Evolutionary conservation across 2,329 filamentous ascomycete genomes (phyloP).

Genomic region (Xylariaceae sp.): DNA sequence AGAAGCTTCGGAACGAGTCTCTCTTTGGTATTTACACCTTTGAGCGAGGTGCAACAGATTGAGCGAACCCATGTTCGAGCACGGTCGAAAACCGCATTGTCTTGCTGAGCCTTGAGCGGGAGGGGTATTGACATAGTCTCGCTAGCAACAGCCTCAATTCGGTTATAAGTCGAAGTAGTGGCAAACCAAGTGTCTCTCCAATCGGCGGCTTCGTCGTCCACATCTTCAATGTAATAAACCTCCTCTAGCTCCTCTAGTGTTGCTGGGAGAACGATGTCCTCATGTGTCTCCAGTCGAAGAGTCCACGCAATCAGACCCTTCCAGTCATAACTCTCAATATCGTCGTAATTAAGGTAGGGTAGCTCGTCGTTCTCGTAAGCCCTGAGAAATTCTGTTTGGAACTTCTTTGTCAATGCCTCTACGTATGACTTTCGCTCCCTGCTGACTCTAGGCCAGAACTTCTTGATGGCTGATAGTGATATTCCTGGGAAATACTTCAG

Average conservation of each 20-base stretch:
- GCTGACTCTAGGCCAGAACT: conserved; percentile 52
- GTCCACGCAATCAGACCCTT: conserved; percentile 62
- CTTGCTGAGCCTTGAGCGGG: conserved; percentile 16
- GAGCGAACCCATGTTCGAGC: conserved; percentile 59
- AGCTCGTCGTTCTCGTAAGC: conserved; percentile 63
- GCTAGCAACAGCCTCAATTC: conserved; percentile 52
- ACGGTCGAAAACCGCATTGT: conserved; percentile 37
- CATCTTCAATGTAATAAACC: conserved; percentile 40
- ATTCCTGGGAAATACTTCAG: conserved; percentile 52
- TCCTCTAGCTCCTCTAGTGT: conserved; percentile 43
- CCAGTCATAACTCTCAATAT: conserved; percentile 66
- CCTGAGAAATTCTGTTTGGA: conserved; percentile 60
- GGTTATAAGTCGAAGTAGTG: conserved; percentile 52
- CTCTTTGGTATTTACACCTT: conserved; percentile 29
- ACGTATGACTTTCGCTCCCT: conserved; percentile 52
- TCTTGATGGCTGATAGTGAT: conserved; percentile 48
- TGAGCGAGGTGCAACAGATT: conserved; percentile 49
- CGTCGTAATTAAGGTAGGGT: conserved; percentile 58
- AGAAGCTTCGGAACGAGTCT: conserved; percentile 42
- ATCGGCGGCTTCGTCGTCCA: conserved; percentile 36
- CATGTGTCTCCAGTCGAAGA: conserved; percentile 46
- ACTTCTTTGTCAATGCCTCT: conserved; percentile 55
- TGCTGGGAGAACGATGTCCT: conserved; percentile 46
- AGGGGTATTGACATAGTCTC: conserved; percentile 42
- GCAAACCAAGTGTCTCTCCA: conserved; percentile 58